Evolutionary conservation across 441 rosid species (phyloP), one percentile per base, ranked within the genome.

Genomic region (Adansonia madagascariensis): DNA sequence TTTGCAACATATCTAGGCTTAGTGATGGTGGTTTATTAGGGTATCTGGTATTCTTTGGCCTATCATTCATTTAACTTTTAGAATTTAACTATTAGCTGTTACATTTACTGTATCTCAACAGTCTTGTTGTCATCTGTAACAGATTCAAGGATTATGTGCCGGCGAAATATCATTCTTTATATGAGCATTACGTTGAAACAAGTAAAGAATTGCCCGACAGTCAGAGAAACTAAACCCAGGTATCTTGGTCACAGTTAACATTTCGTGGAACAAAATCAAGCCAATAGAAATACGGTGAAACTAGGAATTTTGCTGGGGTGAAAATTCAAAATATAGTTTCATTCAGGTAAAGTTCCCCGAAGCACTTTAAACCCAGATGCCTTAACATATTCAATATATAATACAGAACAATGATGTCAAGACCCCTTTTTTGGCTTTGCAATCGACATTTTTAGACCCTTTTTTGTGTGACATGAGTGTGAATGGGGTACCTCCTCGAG

Each of bases 121-220:
- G 9, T 57, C 72, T 44, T 75, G 56, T 77, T 78, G 43, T 68
- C 41, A 6, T 49, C 78, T 41, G 75, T 74, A 27, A 84, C 94
- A 91, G 98, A 77, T 93, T 95, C 90, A 93, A 84, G 81, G 97
- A 90, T 82, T 92, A 78, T 72, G 91, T 95, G 80, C 99, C 99
- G 17, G 79, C 79, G 20, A 95, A 89, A 83, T 83, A 88, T 82
- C 97, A 73, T 55, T 75, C 86, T 76, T 84, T 87, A 55, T 95
- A 92, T 43, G 97, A 95, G 86, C 86, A 89, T 75, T 91, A 90
- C 85, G 82, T 90, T 20, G 82, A 79, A 83, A 84, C 78, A 73
- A 84, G 83, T 35, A 80, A 66, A 76, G 84, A 78, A 77, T 79
- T 67, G n/a, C 55, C 61, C 14, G 18, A 60, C 53, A 66, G 78